Evolutionary conservation across 352 stramenopile genomes (phyloP), one percentile per base, ranked within the genome.

Genomic region (Pelagophyceae sp.): DNA sequence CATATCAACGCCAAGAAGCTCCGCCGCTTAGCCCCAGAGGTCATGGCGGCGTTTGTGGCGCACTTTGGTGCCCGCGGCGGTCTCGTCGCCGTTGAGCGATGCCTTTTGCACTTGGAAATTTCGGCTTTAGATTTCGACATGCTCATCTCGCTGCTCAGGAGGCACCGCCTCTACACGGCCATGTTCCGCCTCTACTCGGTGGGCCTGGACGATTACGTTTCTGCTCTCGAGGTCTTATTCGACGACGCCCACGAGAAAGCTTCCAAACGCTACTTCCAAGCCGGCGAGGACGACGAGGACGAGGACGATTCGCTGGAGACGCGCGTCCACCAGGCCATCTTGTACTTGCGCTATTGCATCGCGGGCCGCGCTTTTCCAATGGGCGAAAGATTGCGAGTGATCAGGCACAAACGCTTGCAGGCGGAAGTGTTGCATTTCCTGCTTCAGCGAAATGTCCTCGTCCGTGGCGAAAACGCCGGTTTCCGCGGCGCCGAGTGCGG

Each of bases 101-200:
- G 92, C 77, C 82, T 98, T 33, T 83, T 98, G 51, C 93, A 98
- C 79, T 83, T 98, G 82, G 93, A 97, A 77, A 91, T 96, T 27
- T 92, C 87, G 37, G 89, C 97, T 67, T 86, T 97, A 79, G 92
- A 98, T 78, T 89, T 97, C 81, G 91, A 98, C 85, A 93, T 88
- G 35, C 96, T 97, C 33, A 77, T 97, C n/a, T 90, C 90, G 72
- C 83, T 98, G 40, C 93, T 95, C 71, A 87, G 90, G 70, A 89
- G 91, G 51, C 93, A 97, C 82, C 85, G 92, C 63, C 84, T 98
- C 38, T 97, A 94, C 80, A 96, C 92, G 27, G 93, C 93, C 40
- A 83, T 97, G n/a, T 90, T 96, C 38, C 95, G 96, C 84, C 92
- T 98, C 75, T 97, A 96, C 83, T 96, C 92, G 67, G 90, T 92